Evolutionary conservation across 352 stramenopile species (phyloP).

Genomic region (Globisporangium canariense): DNA sequence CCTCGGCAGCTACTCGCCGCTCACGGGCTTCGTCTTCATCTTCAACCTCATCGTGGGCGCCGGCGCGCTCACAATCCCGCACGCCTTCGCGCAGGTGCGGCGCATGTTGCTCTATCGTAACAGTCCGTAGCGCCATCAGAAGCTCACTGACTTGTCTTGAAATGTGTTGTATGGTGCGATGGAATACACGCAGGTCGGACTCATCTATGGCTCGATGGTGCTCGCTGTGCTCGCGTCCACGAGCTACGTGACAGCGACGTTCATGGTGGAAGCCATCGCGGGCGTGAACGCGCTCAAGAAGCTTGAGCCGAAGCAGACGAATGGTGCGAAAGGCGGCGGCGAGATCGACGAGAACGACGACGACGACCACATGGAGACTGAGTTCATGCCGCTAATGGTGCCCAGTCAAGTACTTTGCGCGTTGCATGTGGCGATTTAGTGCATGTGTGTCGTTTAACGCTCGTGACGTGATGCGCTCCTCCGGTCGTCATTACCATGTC

Average conservation of each 20-base stretch:
- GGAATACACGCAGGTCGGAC: conserved; percentile 37
- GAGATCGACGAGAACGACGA: conserved; percentile 33
- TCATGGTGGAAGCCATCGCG: conserved; percentile 83
- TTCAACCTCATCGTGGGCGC: conserved; percentile 89
- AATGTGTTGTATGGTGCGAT: background rate
- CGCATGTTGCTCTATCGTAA: background rate
- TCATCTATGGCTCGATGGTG: conserved; percentile 70
- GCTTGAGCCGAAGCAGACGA: conserved; percentile 14
- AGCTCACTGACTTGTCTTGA: background rate
- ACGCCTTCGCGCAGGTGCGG: conserved; percentile 75
- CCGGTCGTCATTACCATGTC: conserved; percentile 5
- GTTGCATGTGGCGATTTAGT: background rate
- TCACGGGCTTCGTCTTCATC: conserved; percentile 90
- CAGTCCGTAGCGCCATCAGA: background rate
- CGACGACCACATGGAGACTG: conserved; percentile 31
- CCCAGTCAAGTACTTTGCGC: conserved; percentile 50
- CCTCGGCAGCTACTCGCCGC: conserved; percentile 77
- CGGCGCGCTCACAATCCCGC: conserved; percentile 82
- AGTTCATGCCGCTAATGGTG: conserved; percentile 82
- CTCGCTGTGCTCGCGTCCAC: conserved; percentile 56
- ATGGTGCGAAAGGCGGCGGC: conserved; percentile 4
- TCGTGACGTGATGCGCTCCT: background rate
- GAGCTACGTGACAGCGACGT: conserved; percentile 83
- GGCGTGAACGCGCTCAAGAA: conserved; percentile 76
- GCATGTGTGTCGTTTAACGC: background rate